These are phyloP conservation scores for Amyloporia xantha DNA, from an alignment of 768 basidiomycete genomes.

Conservation along the genomic window DNA sequence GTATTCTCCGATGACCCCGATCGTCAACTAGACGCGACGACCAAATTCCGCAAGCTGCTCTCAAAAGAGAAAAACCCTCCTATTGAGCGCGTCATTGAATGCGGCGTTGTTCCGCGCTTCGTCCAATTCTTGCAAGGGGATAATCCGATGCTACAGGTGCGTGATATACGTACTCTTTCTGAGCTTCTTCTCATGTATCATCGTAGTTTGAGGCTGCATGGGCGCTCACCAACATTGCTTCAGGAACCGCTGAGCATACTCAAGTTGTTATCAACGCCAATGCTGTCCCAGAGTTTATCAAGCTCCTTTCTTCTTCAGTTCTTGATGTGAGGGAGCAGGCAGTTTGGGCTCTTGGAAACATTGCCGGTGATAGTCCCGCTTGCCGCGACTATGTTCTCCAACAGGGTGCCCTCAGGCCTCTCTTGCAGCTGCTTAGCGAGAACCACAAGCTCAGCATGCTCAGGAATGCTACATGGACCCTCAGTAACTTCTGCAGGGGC, in stretches of 20 bases:
- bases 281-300: constrained; percentile 97
- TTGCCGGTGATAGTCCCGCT: constrained; percentile 95
- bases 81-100: constrained; percentile 96
- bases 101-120: constrained; percentile 94
- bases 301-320: constrained; percentile 87
- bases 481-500: constrained; percentile 98
- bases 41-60: constrained; percentile 95
- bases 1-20: constrained; percentile 92
- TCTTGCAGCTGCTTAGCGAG: constrained; percentile 84
- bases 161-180: no score
- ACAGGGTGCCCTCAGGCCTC: constrained; percentile 88
- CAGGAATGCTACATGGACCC: constrained; percentile 96
- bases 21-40: constrained; percentile 92
- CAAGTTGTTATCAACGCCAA: constrained; percentile 94
- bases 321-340: constrained; percentile 98
- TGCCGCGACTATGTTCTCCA: constrained; percentile 96
- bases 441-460: constrained; percentile 99
- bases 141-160: constrained; percentile 82
- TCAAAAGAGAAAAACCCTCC: constrained; percentile 99
- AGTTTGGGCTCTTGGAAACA: constrained; percentile 99
- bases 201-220: constrained; percentile 92
- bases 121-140: constrained; percentile 86
- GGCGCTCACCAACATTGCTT: constrained; percentile 97
- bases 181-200: no score
- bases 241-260: constrained; percentile 96